Evolutionary conservation across 495 filamentous ascomycete genomes (phyloP).

Genomic region (Aspergillus coremiiformis): DNA sequence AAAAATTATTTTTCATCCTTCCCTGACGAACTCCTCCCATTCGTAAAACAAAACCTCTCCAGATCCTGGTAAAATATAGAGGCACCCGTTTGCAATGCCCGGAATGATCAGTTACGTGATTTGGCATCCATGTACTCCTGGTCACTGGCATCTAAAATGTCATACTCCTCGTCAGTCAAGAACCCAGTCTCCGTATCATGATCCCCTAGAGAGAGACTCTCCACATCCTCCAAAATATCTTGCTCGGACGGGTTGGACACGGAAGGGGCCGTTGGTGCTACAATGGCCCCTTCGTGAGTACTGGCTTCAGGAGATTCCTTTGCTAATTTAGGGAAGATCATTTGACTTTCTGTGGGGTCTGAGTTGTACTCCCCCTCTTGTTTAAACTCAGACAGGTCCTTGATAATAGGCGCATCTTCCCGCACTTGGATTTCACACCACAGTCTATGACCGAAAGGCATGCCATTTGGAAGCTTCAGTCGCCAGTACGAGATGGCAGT

Average conservation of each 20-base stretch:
- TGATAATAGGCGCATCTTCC: slow-evolving; percentile 12
- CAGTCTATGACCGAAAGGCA: slow-evolving; percentile 80
- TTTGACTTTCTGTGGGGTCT: slow-evolving; percentile 50
- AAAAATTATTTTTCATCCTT: slow-evolving; percentile 9
- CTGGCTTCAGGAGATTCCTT: slow-evolving; percentile 86
- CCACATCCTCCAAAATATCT: slow-evolving; percentile 59
- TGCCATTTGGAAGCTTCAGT: slow-evolving; percentile 71
- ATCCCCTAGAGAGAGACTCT: slow-evolving; percentile 57
- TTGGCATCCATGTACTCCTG: slow-evolving; percentile 63
- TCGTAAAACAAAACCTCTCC: background rate
- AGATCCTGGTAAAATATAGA: slow-evolving; percentile 1
- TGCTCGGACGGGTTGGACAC: slow-evolving; percentile 39
- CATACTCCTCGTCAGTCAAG: slow-evolving; percentile 95
- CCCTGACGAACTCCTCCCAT: slow-evolving; percentile 2
- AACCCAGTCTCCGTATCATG: slow-evolving; percentile 58
- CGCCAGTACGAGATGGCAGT: slow-evolving; percentile 94
- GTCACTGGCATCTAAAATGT: slow-evolving; percentile 90
- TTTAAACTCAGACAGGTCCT: background rate
- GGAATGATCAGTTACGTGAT: slow-evolving; percentile 21
- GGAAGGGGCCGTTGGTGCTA: slow-evolving; percentile 25
- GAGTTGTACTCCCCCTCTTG: background rate
- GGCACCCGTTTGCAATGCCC: background rate
- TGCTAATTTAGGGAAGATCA: slow-evolving; percentile 96
- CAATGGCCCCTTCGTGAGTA: slow-evolving; percentile 52
- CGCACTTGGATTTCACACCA: slow-evolving; percentile 88